Evolutionary conservation across 805 yeast species (phyloP).

Genomic region (Kluyveromyces wickerhamii): DNA sequence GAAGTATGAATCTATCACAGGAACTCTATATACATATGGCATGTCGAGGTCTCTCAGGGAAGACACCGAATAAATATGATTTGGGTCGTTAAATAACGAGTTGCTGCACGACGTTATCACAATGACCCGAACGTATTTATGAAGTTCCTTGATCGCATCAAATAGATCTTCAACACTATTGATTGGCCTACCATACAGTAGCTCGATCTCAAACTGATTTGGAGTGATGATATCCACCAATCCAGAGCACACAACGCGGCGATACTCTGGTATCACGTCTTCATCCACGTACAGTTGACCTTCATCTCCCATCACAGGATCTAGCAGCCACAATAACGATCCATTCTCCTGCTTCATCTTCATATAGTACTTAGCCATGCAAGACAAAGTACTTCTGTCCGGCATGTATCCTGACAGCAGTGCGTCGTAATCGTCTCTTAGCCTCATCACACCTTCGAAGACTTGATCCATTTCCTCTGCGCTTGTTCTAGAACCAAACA

Average conservation of each 20-base stretch:
- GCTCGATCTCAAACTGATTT: conserved; percentile 81
- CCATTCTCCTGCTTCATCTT: conserved; percentile 32
- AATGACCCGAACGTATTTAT: conserved; percentile 26
- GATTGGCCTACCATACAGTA: conserved; percentile 49
- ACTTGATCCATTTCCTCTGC: conserved; percentile 34
- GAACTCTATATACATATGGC: conserved; percentile 36
- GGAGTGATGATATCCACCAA: conserved; percentile 75
- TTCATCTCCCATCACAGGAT: conserved; percentile 80
- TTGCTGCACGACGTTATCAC: conserved; percentile 20
- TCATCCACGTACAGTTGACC: conserved; percentile 58
- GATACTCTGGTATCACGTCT: conserved; percentile 52
- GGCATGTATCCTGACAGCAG: conserved; percentile 64
- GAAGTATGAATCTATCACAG: conserved; percentile 68
- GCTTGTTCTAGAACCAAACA: conserved; percentile 38
- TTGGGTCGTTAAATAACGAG: conserved; percentile 18
- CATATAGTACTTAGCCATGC: conserved; percentile 35
- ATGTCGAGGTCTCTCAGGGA: conserved; percentile 26
- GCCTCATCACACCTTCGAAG: conserved; percentile 34
- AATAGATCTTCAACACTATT: conserved; percentile 32
- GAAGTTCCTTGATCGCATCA: conserved; percentile 42
- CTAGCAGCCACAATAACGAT: conserved; percentile 47
- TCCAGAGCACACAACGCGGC: conserved; percentile 36
- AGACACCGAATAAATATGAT: conserved; percentile 37
- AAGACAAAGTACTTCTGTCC: conserved; percentile 40
- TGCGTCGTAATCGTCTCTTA: conserved; percentile 39